Evolutionary conservation across 2,329 filamentous ascomycete genomes (phyloP), one percentile per base, ranked within the genome.

Genomic region (Colletotrichum incanum): DNA sequence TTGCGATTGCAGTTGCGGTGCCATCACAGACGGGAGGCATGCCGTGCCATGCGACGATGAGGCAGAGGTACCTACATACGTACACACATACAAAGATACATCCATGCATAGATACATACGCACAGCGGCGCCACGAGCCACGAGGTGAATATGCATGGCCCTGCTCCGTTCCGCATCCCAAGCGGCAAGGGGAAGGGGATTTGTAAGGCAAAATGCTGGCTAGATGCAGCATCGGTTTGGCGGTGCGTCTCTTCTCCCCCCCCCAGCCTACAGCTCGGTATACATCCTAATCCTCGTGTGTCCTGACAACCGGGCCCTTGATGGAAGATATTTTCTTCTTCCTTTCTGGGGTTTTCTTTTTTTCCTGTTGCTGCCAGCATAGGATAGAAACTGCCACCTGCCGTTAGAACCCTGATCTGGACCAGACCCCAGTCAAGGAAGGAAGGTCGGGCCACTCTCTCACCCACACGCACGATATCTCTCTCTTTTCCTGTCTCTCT

Each of bases 321-420:
- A 41, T 20, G n/a, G 34, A 9, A 41, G 12, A 18, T 58, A 11
- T 11, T 16, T 45, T 47, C n/a, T 56, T n/a, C 26, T n/a, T 16
- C 16, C 18, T 18, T 20, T n/a, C 8, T 2, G 34, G 11, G 34
- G 34, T 5, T 8, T 23, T 23, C 62, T 41, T 18, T 14, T 18
- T 45, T n/a, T 31, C 5, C 23, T 31, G 11, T 26, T 49, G 9
- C 14, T 45, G 14, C 26, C 37, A 20, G 31, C 7, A 8, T 37
- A 37, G 34, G 34, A 37, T 37, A 8, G 26, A 59, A 60, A 56
- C 56, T 71, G 58, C 50, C 65, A 68, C 67, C 50, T 65, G 68
- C 72, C 47, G 72, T 49, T n/a, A n/a, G n/a, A n/a, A n/a, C n/a
- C n/a, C n/a, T n/a, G n/a, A n/a, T n/a, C n/a, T n/a, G n/a, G n/a